Evolutionary conservation across 2,329 filamentous ascomycete species (phyloP), one percentile per base, ranked within the genome.

Genomic region (Fusarium sp.): DNA sequence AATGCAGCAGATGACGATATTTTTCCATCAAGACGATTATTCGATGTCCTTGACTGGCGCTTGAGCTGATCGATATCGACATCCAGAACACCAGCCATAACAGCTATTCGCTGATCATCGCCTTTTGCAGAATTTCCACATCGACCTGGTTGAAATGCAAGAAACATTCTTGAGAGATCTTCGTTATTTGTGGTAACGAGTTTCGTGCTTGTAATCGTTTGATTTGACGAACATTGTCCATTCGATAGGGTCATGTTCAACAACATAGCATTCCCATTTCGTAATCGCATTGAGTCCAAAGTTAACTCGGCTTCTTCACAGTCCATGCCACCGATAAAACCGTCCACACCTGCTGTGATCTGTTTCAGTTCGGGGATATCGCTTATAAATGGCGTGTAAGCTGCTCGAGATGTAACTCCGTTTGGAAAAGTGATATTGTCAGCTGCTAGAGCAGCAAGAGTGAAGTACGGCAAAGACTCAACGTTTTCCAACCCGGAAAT

Each of bases 361-460:
- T 77, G 73, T 23, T 62, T 25, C 28, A 74, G 21, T 72, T 80
- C 23, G 71, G 75, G 60, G 19, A 78, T 53, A 23, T 79, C 65
- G 46, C 69, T 71, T 16, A 68, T 52, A 40, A 84, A 84, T 4
- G 78, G 75, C 38, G 82, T 80, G 38, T 81, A 83, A 9, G 82
- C 82, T 54, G 79, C 80, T n/a, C 75, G 69, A 19, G 72, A 52
- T 13, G 81, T 79, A 3, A 79, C 71, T 6, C 83, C 83, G 7
- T 81, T 78, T 2, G 83, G 83, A 37, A 71, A 77, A 23, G 71
- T 72, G 38, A 79, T 67, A 47, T 79, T 79, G 35, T 69, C 68
- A 7, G 75, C 69, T 50, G 80, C 76, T n/a, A 84, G n/a, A 5
- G 77, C 80, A 10, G 76, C 73, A 77, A 84, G 81, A 12, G 78